Base-by-base conservation (phyloP, 2,329 filamentous ascomycete species). In the Trichophyton mentagrophytes region DNA sequence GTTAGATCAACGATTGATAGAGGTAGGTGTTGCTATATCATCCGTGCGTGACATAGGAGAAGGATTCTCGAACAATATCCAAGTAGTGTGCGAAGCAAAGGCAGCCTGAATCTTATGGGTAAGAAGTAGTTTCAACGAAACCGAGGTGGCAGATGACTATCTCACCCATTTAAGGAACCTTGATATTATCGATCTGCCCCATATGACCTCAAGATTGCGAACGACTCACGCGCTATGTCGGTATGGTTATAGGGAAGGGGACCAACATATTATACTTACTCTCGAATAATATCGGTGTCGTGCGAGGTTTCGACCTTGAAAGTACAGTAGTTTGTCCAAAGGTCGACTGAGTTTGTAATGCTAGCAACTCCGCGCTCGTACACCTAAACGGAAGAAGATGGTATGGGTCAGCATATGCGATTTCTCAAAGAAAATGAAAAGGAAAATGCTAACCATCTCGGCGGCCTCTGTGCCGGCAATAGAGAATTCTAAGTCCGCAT, bases 261-360 rank as follows among this genome's bases (percentile, higher is more conserved):
- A 85, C 71, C 71, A 74, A 72, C 80, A 79, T 78, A 77, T 75
- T 76, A 79, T 82, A 97, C 93, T 97, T 96, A 99, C 93, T 97
- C 93, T 95, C 93, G 87, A 79, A 96, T 95, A 76, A 95, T 82
- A 73, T 95, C 89, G 69, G 89, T 83, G 72, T 95, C 90, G 77
- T 99, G 93, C 68, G 89, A 93, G 61, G 93, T 97, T 73, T 97
- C 90, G 78, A 93, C 90, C 76, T 97, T 97, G 84, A 97, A 97
- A 69, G 86, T 84, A 79, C 92, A 97, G 78, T 96, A 99, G 70
- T 95, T 91, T 59, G 90, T 88, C 93, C 93, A 99, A 63, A 99
- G 80, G 73, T 99, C 93, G 69, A 96, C 91, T 40, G 92, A 97
- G 71, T 89, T 90, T 61, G 88, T 87, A 70, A 97, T 90, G 76